Conservation (phyloP, 371 early-diverging fungal species). For the Rhizopus microsporus region DNA sequence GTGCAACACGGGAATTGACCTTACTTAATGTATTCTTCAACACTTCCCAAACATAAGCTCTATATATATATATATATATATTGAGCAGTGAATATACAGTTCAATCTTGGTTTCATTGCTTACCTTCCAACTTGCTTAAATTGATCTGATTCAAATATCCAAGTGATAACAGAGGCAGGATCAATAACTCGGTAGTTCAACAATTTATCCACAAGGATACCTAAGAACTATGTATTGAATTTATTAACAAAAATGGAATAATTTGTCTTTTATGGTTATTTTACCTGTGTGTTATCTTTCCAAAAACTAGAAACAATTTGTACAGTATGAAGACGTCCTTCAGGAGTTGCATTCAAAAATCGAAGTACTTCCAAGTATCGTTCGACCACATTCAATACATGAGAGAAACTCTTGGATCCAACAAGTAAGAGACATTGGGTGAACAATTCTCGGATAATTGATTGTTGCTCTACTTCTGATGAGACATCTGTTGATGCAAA, state of each 20-base stretch:
- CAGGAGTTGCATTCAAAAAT: slow-evolving; percentile 57
- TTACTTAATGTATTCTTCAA: slow-evolving; percentile 60
- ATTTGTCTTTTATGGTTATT: background rate
- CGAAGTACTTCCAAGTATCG: slow-evolving; percentile 73
- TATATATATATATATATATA: background rate
- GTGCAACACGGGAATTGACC: slow-evolving; percentile 78
- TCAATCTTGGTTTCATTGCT: background rate
- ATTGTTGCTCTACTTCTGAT: slow-evolving; percentile 42
- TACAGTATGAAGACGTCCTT: slow-evolving; percentile 70
- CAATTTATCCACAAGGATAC: slow-evolving; percentile 88
- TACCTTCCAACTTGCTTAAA: slow-evolving; percentile 58
- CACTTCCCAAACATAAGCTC: slow-evolving; percentile 12
- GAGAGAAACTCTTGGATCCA: slow-evolving; percentile 93
- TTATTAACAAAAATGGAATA: background rate
- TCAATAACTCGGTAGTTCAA: slow-evolving; percentile 92
- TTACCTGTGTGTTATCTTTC: slow-evolving; percentile 75
- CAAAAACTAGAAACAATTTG: slow-evolving; percentile 81
- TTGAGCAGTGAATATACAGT: background rate
- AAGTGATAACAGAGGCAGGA: slow-evolving; percentile 74
- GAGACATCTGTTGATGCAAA: slow-evolving; percentile 30
- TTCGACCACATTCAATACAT: slow-evolving; percentile 89
- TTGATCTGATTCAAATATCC: slow-evolving; percentile 69
- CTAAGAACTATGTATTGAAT: slow-evolving; percentile 63
- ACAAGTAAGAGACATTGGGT: slow-evolving; percentile 80
- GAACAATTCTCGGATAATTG: slow-evolving; percentile 68